Conservation (phyloP, 495 filamentous ascomycete species). For the Aspergillus mulundensis region DNA sequence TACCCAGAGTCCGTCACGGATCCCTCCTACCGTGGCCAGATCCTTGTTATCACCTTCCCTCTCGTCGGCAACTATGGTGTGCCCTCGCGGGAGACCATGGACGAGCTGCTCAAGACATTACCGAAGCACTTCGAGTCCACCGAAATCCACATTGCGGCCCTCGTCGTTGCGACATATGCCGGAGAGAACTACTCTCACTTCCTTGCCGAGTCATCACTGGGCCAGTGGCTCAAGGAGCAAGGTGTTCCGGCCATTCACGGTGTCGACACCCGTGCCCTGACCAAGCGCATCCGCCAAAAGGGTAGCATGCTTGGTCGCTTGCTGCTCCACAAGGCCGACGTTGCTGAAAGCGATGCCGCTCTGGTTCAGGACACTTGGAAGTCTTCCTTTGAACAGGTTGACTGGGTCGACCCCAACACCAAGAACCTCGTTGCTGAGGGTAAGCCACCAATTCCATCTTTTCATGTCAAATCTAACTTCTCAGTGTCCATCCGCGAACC, state of each 20-base stretch:
- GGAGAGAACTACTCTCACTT: slow-evolving; percentile 94
- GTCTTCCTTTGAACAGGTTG: slow-evolving; percentile 65
- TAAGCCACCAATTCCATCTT: no score
- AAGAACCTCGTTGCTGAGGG: slow-evolving; percentile 92
- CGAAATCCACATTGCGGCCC: slow-evolving; percentile 86
- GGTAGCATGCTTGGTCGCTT: slow-evolving; percentile 96
- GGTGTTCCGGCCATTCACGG: slow-evolving; percentile 94
- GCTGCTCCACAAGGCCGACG: slow-evolving; percentile 61
- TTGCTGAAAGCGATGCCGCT: slow-evolving; percentile 46
- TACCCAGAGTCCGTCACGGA: slow-evolving; percentile 95
- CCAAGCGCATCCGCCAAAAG: slow-evolving; percentile 86
- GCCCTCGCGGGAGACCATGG: slow-evolving; percentile 74
- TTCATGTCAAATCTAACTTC: no score
- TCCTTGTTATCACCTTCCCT: slow-evolving; percentile 87
- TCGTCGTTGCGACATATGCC: slow-evolving; percentile 84
- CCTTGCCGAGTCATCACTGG: slow-evolving; percentile 82
- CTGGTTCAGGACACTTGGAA: slow-evolving; percentile 53
- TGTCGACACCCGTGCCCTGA: slow-evolving; percentile 89
- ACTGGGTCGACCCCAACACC: slow-evolving; percentile 88
- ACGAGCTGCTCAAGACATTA: slow-evolving; percentile 75
- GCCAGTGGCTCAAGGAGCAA: slow-evolving; percentile 93
- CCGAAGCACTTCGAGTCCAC: slow-evolving; percentile 88
- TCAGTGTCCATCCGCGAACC: slow-evolving; percentile 82
- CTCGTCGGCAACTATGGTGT: slow-evolving; percentile 94
- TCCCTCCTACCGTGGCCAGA: slow-evolving; percentile 88